Evolutionary conservation across 1,284 basidiomycete species (phyloP), one percentile per base, ranked within the genome.

Genomic region (Cerrena zonata): DNA sequence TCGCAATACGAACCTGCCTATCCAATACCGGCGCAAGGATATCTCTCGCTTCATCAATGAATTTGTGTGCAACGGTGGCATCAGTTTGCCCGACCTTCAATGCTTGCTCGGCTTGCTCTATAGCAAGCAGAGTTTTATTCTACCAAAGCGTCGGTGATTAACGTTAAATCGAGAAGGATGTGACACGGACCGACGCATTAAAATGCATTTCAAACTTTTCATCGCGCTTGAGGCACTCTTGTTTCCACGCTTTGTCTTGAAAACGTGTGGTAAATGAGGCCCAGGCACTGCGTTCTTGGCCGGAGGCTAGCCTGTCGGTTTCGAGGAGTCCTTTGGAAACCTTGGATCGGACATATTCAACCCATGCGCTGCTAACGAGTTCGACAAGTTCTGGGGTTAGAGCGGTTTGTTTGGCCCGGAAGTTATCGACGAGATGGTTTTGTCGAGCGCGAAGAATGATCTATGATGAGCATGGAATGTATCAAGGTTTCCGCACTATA

Each of bases 141-240:
- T 86, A 56, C 36, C 30, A 34, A 45, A 21, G 22, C 5, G 13
- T 13, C 5, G 7, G 19, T 42, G 5, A 42, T 13, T 42, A 22
- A 42, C 4, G 4, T 4, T 39, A 42, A 19, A 11, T 10, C 21
- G 18, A 13, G 19, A 19, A 13, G 21, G 13, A 13, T 13, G 22
- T 24, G 19, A 42, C 41, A 11, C 84, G 62, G 61, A 87, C 86
- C 60, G 93, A 78, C 55, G 86, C 79, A 25, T 80, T 73, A 59
- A 91, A 78, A 69, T 93, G 77, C 89, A 96, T 89, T 44, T 86
- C 82, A 63, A 94, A 94, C 68, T 94, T 95, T 69, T 95, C 93
- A 58, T 94, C 88, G 59, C 82, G 79, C 61, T 78, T 81, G 60
- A 87, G 64, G 59, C 84, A 83, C 52, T 84, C 82, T 47, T 77